Conservation (phyloP, 164 flowering plant species). For the Magnolia officinalis region DNA sequence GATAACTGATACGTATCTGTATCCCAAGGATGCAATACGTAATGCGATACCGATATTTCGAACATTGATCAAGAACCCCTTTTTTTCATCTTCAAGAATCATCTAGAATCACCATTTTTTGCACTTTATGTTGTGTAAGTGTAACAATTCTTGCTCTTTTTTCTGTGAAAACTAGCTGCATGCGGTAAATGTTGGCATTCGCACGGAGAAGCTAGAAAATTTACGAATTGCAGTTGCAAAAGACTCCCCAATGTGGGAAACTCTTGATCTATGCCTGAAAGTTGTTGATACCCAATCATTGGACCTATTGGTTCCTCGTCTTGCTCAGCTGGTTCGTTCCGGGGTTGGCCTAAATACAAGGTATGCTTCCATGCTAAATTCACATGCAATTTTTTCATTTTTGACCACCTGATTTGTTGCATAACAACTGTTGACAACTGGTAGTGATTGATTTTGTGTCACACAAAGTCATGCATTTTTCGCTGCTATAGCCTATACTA, state of each 20-base stretch:
- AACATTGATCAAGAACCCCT: too few relatives aligned
- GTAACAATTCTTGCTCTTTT: constrained; percentile 5
- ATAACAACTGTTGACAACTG: not conserved
- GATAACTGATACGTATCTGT: too few relatives aligned
- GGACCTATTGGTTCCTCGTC: constrained; percentile 83
- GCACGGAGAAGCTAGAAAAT: constrained; percentile 88
- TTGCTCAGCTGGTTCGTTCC: constrained; percentile 80
- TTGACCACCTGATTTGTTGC: not conserved
- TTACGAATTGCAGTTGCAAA: constrained; percentile 88
- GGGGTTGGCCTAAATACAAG: constrained; percentile 97
- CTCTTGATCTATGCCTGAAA: constrained; percentile 83
- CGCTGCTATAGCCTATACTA: not conserved
- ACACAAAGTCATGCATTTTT: not conserved
- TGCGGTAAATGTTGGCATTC: constrained; percentile 80
- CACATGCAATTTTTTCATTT: not conserved
- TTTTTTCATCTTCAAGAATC: too few relatives aligned
- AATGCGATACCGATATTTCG: not conserved
- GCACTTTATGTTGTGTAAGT: not conserved
- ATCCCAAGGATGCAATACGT: not conserved
- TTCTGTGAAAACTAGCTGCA: constrained; percentile 52
- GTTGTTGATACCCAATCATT: constrained; percentile 68
- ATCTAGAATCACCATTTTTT: not conserved
- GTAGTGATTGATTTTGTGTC: not conserved
- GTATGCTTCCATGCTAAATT: constrained; percentile 27
- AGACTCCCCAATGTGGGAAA: constrained; percentile 99